These are phyloP conservation scores for Amanita subjunquillea DNA, from an alignment of 768 basidiomycete species.

Conservation along the genomic window DNA sequence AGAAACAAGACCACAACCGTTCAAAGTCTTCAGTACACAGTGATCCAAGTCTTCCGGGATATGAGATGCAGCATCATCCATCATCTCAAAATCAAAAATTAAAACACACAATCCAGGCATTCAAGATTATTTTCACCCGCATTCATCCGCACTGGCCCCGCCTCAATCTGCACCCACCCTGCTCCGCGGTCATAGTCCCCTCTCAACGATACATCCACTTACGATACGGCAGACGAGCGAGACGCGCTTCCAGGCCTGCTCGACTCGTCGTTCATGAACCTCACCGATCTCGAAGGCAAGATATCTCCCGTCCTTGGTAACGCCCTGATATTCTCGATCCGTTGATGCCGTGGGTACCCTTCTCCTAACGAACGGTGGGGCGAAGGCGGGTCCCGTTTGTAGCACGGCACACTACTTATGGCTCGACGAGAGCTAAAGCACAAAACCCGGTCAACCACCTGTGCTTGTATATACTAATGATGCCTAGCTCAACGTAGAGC, in stretches of 20 bases:
- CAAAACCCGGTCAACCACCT: no score
- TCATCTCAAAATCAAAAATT: neutral
- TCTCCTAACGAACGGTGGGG: no score
- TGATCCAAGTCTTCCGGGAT: no score
- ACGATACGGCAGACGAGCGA: neutral
- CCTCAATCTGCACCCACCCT: neutral
- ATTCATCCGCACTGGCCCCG: neutral
- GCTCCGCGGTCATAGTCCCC: neutral
- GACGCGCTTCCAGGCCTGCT: neutral
- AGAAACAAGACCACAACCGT: no score
- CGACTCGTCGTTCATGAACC: conserved; percentile 23
- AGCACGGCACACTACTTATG: no score
- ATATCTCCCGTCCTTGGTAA: conserved; percentile 25
- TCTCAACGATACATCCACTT: neutral
- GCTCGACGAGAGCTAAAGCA: no score
- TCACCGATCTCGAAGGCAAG: conserved; percentile 37
- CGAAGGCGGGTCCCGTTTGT: no score
- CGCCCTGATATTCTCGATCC: conserved; percentile 22
- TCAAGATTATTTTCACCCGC: neutral
- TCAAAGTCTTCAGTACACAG: no score
- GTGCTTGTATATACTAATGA: no score
- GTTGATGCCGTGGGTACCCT: neutral
- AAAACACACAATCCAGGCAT: neutral
- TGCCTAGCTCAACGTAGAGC: no score
- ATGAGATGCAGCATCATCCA: no score